Conservation (phyloP, 2,329 filamentous ascomycete species). For the Coniochaeta sp. region DNA sequence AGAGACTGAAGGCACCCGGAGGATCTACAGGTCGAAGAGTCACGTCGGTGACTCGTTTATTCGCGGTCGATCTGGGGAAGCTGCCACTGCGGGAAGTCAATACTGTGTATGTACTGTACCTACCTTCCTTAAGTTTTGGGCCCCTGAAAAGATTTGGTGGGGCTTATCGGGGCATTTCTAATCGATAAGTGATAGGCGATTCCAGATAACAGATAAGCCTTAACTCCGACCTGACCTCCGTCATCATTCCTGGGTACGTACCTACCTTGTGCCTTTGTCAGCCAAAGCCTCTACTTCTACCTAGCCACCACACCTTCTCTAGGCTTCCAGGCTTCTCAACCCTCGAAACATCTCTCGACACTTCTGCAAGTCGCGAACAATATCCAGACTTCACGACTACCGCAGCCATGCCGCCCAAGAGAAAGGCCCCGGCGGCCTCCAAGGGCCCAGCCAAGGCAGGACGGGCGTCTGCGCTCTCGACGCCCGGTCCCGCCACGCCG, state of each 20-base stretch:
- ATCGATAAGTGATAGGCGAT: neutral
- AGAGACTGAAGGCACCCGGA: too few relatives aligned
- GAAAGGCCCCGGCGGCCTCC: slow-evolving; percentile 50
- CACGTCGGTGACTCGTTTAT: neutral
- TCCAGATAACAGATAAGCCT: too few relatives aligned
- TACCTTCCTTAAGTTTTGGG: too few relatives aligned
- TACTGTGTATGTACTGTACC: too few relatives aligned
- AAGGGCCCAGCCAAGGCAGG: slow-evolving; percentile 46
- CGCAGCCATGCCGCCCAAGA: slow-evolving; percentile 58
- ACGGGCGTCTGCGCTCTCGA: slow-evolving; percentile 50
- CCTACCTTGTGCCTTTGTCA: neutral
- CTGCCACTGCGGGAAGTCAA: neutral
- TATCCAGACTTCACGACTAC: neutral
- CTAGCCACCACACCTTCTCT: neutral
- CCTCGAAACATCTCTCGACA: neutral
- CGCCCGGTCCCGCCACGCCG: slow-evolving; percentile 53
- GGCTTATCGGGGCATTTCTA: neutral
- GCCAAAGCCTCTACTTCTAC: neutral
- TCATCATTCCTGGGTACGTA: neutral
- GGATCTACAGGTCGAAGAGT: neutral
- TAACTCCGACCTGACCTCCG: neutral
- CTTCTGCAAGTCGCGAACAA: neutral
- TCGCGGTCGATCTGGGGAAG: neutral
- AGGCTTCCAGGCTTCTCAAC: neutral
- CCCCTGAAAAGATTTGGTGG: neutral